Conservation (phyloP, 805 yeast species). For the Myxozyma monticola region DNA sequence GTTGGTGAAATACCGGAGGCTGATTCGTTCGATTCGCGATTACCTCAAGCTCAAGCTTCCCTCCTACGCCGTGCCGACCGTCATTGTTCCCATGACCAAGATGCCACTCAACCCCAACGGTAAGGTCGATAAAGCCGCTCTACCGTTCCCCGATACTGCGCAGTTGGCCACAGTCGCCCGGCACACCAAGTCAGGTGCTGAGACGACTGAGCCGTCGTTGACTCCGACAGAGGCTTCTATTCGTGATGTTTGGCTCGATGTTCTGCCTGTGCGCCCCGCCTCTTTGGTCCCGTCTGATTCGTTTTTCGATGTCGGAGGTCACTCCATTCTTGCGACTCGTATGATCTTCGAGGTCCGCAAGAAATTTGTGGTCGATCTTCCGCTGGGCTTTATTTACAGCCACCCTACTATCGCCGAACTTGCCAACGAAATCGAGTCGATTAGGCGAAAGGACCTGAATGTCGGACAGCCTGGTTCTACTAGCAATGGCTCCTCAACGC, state of each 20-base stretch:
- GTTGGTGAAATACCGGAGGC: slow-evolving; percentile 67
- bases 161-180: slow-evolving; percentile 76
- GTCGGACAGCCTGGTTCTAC: slow-evolving; percentile 1
- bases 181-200: slow-evolving; percentile 41
- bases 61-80: slow-evolving; percentile 87
- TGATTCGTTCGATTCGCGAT: slow-evolving; percentile 78
- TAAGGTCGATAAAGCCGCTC: slow-evolving; percentile 93
- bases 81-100: slow-evolving; percentile 81
- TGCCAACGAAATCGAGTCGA: slow-evolving; percentile 66
- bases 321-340: slow-evolving; percentile 92
- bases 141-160: slow-evolving; percentile 90
- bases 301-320: slow-evolving; percentile 97
- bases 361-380: slow-evolving; percentile 73
- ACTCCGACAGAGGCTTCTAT: slow-evolving; percentile 65
- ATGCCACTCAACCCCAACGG: slow-evolving; percentile 97
- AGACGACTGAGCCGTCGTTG: slow-evolving; percentile 53
- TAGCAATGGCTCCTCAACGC: background rate
- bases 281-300: slow-evolving; percentile 76
- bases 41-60: slow-evolving; percentile 87
- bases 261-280: slow-evolving; percentile 83
- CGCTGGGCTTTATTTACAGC: slow-evolving; percentile 86
- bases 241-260: slow-evolving; percentile 79
- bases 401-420: slow-evolving; percentile 81
- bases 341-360: slow-evolving; percentile 92
- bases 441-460: slow-evolving; percentile 50